phyloP scores from a whole-genome alignment of 169 alveolate species.

The Toxoplasma gondii region DNA sequence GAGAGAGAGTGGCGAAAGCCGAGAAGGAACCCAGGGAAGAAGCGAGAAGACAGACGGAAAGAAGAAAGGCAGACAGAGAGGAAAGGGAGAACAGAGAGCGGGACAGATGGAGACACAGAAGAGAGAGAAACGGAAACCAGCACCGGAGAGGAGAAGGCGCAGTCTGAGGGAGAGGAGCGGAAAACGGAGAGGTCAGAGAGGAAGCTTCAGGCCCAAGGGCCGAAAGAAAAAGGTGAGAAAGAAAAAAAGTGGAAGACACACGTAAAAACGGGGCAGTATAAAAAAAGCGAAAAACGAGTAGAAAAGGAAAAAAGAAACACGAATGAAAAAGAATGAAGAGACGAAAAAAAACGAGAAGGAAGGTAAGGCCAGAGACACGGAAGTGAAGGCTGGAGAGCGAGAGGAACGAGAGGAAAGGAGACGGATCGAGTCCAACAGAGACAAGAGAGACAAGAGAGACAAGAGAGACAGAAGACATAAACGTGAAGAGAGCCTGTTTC shows the following conservation, averaged over 20 bases:
- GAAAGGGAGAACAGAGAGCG: no score
- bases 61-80: not conserved
- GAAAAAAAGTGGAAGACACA: not conserved
- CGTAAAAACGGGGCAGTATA: not conserved
- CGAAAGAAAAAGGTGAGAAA: not conserved
- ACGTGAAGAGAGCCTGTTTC: no score
- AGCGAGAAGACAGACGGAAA: not conserved
- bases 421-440: no score
- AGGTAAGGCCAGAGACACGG: no score
- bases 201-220: not conserved
- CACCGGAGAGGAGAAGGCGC: not conserved
- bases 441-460: no score
- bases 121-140: not conserved
- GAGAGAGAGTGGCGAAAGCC: not conserved
- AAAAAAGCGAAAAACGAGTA: not conserved
- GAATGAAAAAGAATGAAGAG: not conserved
- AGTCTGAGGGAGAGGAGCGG: not conserved
- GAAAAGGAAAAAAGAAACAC: not conserved
- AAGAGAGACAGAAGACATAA: no score
- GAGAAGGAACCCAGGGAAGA: no score
- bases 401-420: no score
- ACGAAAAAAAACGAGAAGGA: not conserved
- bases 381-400: no score
- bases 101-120: not conserved
- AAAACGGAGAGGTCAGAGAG: not conserved